Evolutionary conservation across 129 eudicot species (phyloP), one percentile per base, ranked within the genome.

Genomic region (Rutidosis leptorrhynchoides): DNA sequence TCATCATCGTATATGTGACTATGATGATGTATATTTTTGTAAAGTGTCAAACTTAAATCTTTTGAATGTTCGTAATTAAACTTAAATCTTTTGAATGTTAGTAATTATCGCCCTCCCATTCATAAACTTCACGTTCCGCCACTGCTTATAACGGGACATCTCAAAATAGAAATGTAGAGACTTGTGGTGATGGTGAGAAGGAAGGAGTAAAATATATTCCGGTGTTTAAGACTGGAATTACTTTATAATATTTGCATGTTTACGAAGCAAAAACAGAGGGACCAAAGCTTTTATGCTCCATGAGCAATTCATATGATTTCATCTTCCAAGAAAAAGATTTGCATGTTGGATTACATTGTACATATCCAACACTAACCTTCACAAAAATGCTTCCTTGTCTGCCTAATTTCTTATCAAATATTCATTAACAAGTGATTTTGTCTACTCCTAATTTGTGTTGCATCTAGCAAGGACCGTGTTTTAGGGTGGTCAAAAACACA

Each of bases 381-480:
- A 58, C 62, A 42, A 67, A 75, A 59, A 75, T 75, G 69, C 74
- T 49, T 75, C 74, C 74, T 59, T 75, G 79, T 75, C 74, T 59
- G 57, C 79, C 62, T n/a, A n/a, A n/a, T 75, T 66, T 26, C 62
- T 7, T 69, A 23, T 14, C 20, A 57, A n/a, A n/a, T 46, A 30
- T 48, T 58, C 64, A 30, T 53, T 53, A 5, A 24, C 19, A 64
- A 73, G 71, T 74, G 67, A 55, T 29, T 12, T 49, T 68, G 57
- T 64, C 58, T 5, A 58, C 23, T 67, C 73, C 72, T 33, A 59
- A 48, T 58, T 59, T 58, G 45, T 59, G 69, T 67, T 75, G 64
- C 74, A 67, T 75, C 63, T 33, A 67, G 48, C 79, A 67, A 24
- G 79, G 79, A 75, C 79, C 79, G 33, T 75, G 79, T 75, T 67